phyloP scores from a whole-genome alignment of 441 rosid genomes.

The Isatis lusitanica region DNA sequence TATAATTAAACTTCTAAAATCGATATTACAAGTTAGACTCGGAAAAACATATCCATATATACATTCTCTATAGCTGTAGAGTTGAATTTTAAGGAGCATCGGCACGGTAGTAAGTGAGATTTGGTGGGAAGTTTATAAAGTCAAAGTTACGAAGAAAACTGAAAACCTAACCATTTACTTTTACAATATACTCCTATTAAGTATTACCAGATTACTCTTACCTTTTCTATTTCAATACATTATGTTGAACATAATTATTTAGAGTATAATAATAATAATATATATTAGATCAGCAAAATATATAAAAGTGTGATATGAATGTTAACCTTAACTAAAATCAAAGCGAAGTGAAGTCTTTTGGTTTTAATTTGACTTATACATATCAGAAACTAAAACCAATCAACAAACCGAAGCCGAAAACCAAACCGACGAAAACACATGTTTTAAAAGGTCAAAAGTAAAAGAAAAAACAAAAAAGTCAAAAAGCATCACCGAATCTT shows the following conservation, averaged over 20 bases:
- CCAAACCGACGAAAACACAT: slow-evolving; percentile 8
- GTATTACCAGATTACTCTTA: not conserved
- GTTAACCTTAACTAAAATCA: not conserved
- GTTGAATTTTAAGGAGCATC: not conserved
- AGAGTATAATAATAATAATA: not conserved
- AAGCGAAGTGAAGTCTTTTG: not conserved
- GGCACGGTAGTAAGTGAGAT: slow-evolving; percentile 25
- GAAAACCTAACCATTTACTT: slow-evolving; percentile 27
- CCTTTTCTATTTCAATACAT: not conserved
- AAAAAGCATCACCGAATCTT: slow-evolving; percentile 27
- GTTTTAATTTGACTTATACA: not conserved
- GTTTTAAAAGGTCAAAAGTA: slow-evolving; percentile 1
- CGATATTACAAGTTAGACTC: not conserved
- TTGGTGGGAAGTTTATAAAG: slow-evolving; percentile 14
- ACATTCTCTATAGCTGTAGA: not conserved
- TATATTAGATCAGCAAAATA: not conserved
- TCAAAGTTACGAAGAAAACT: slow-evolving; percentile 18
- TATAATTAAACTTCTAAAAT: not conserved
- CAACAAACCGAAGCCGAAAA: slow-evolving; percentile 1
- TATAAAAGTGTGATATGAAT: not conserved
- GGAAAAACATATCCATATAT: not conserved
- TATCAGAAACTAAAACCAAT: not conserved
- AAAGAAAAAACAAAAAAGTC: not conserved
- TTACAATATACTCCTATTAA: no score
- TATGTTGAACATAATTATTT: not conserved